Percentiles rank a stretch among this genome's conserved stretches.
Evolutionary conservation across 179 eudicot species (phyloP).

Genomic region (Beta corolliflora): DNA sequence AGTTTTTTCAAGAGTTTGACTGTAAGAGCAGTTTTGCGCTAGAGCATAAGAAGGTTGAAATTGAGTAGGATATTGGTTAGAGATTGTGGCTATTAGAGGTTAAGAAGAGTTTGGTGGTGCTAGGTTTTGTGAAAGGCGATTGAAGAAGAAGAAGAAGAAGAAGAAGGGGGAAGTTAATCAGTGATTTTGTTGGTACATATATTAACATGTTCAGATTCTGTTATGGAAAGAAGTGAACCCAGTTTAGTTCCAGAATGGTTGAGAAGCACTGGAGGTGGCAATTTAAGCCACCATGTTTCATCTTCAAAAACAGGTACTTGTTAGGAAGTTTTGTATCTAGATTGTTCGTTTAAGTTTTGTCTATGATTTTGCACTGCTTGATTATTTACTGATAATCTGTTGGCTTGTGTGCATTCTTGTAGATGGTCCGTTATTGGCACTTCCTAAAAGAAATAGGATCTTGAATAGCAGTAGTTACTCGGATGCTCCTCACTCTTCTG

Average conservation of each 20-base stretch:
- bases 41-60: neutral
- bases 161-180: conserved; percentile 16
- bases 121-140: neutral
- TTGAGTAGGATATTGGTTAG: neutral
- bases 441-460: conserved; percentile 42
- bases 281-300: conserved; percentile 53
- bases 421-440: conserved; percentile 34
- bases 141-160: conserved; percentile 9
- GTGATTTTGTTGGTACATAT: conserved; percentile 18
- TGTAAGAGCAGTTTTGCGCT: neutral
- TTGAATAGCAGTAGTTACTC: conserved; percentile 35
- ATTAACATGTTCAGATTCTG: conserved; percentile 48
- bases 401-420: neutral
- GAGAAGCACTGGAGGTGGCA: conserved; percentile 61
- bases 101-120: neutral
- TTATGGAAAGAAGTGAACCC: conserved; percentile 92
- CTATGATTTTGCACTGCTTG: neutral
- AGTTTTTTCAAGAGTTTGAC: conserved; percentile 12
- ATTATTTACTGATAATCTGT: neutral
- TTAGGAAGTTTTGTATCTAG: neutral
- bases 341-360: neutral
- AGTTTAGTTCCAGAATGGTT: conserved; percentile 90
- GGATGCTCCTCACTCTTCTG: conserved; percentile 40
- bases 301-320: conserved; percentile 58
- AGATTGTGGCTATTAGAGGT: conserved; percentile 7